These are phyloP conservation scores for Lathyrus sativus DNA, from an alignment of 306 rosid genomes.

Conservation along the genomic window DNA sequence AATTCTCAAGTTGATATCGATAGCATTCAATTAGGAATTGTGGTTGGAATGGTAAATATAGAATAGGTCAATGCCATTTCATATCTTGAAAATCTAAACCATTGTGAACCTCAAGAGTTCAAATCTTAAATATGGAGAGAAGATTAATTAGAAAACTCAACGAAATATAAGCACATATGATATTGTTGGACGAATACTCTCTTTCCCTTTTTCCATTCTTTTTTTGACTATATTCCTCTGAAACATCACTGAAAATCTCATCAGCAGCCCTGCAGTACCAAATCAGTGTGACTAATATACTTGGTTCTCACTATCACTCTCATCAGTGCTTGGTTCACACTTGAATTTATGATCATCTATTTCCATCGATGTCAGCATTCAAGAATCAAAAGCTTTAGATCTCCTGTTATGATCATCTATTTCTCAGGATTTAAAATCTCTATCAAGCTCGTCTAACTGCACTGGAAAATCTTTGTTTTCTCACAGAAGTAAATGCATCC, in stretches of 20 bases:
- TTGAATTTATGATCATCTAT: slow-evolving; percentile 36
- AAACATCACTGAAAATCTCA: too few relatives aligned
- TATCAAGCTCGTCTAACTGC: slow-evolving; percentile 83
- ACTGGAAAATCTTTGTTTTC: slow-evolving; percentile 73
- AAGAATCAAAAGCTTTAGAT: slow-evolving; percentile 48
- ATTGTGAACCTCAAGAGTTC: slow-evolving; percentile 67
- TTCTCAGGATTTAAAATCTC: slow-evolving; percentile 84
- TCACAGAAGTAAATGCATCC: slow-evolving; percentile 65
- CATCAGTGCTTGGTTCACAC: too few relatives aligned
- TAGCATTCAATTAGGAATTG: too few relatives aligned
- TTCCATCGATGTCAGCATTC: slow-evolving; percentile 55
- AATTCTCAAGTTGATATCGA: too few relatives aligned
- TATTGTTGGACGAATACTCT: not conserved
- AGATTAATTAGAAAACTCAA: slow-evolving; percentile 73
- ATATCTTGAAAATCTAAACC: slow-evolving; percentile 75
- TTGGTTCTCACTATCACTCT: too few relatives aligned
- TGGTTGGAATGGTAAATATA: not conserved
- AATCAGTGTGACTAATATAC: too few relatives aligned
- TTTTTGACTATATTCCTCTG: too few relatives aligned
- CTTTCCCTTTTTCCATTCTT: too few relatives aligned
- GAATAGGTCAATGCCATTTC: slow-evolving; percentile 68
- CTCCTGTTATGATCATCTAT: slow-evolving; percentile 69
- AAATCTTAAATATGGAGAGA: slow-evolving; percentile 89
- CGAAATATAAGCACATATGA: slow-evolving; percentile 80
- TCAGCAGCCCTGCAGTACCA: too few relatives aligned